These are phyloP conservation scores for Conticribra weissflogii DNA, from an alignment of 108 stramenopile genomes.

Conservation along the genomic window DNA sequence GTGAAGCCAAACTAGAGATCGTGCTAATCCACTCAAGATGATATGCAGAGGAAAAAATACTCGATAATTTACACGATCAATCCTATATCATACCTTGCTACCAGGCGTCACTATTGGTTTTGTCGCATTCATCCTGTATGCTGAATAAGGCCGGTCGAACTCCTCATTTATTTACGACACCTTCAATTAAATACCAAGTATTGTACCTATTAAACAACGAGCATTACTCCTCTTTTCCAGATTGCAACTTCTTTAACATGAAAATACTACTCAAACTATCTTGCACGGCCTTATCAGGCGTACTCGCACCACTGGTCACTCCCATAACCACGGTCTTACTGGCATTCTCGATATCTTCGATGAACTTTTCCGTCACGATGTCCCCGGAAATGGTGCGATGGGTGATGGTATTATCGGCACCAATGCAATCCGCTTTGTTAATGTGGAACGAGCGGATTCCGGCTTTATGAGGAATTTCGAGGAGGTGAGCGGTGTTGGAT, in stretches of 20 bases:
- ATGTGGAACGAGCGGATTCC: conserved; percentile 92
- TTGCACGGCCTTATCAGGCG: conserved; percentile 89
- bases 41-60: neutral
- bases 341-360: conserved; percentile 51
- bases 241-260: conserved; percentile 74
- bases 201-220: no score
- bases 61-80: conserved; percentile 2
- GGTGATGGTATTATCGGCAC: conserved; percentile 88
- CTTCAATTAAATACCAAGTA: no score
- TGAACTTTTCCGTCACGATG: conserved; percentile 86
- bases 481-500: conserved; percentile 95
- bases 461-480: conserved; percentile 89
- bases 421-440: conserved; percentile 89
- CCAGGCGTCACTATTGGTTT: neutral
- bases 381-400: conserved; percentile 84
- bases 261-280: conserved; percentile 87
- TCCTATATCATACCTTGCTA: neutral
- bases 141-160: no score
- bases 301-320: conserved; percentile 96
- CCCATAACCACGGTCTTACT: conserved; percentile 86
- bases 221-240: conserved; percentile 15
- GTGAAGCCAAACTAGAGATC: no score
- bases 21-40: no score
- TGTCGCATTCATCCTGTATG: neutral
- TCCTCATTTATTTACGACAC: no score